These are phyloP conservation scores for Pisolithus orientalis DNA, from an alignment of 768 basidiomycete species.

Conservation along the genomic window DNA sequence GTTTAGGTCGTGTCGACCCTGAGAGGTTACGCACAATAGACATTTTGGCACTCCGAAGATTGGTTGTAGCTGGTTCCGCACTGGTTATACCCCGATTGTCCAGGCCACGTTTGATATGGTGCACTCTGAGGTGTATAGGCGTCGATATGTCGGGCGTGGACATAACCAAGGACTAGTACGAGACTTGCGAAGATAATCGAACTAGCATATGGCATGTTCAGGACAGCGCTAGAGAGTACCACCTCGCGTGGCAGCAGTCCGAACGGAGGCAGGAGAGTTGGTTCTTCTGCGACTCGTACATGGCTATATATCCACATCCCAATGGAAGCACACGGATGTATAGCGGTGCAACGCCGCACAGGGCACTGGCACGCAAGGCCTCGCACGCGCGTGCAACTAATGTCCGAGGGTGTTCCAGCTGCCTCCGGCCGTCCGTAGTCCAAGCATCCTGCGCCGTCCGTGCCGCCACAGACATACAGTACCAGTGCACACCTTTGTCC, in stretches of 20 bases:
- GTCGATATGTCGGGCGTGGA: constrained; percentile 31
- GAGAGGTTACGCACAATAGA: constrained; percentile 38
- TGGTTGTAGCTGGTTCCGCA: constrained; percentile 55
- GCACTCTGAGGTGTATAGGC: constrained; percentile 45
- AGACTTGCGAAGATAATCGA: constrained; percentile 15
- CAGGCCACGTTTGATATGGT: constrained; percentile 45
- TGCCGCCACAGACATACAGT: too few relatives aligned
- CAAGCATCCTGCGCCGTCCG: too few relatives aligned
- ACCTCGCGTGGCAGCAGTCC: constrained; percentile 4
- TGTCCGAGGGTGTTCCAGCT: neutral
- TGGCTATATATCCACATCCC: neutral
- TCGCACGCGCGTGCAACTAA: neutral
- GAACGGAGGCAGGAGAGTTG: constrained; percentile 7
- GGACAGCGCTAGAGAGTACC: constrained; percentile 7
- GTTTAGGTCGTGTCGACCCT: neutral
- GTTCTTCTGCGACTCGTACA: neutral
- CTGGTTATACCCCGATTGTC: constrained; percentile 58
- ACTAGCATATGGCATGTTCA: constrained; percentile 14
- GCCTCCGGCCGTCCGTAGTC: too few relatives aligned
- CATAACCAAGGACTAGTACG: constrained; percentile 14
- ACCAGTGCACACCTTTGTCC: too few relatives aligned
- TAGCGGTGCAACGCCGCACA: constrained; percentile 1
- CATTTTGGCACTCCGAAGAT: constrained; percentile 61
- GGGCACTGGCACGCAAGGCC: neutral
- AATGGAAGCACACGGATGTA: neutral